Conservation (phyloP, 2,329 filamentous ascomycete genomes). For the Fusarium heterosporum region DNA sequence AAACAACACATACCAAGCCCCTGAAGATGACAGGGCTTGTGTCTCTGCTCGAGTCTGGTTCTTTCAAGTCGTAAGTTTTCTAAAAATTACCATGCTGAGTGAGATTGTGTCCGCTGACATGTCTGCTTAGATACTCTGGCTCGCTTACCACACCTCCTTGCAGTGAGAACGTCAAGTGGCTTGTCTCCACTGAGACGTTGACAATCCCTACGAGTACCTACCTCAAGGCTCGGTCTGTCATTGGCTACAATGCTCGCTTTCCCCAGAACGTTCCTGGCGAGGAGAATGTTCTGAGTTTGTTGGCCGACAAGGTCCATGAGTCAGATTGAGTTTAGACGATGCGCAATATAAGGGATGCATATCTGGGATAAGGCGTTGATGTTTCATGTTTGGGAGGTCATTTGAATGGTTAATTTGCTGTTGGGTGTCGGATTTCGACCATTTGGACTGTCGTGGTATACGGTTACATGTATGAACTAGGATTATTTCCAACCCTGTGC, state of each 20-base stretch:
- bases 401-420: conserved; percentile 11
- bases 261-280: conserved; percentile 62
- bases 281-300: conserved; percentile 46
- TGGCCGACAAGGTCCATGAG: neutral
- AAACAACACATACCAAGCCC: conserved; percentile 49
- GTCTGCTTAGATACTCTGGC: conserved; percentile 59
- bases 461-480: neutral
- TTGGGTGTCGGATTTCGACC: neutral
- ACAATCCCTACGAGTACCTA: conserved; percentile 61
- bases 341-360: accelerated
- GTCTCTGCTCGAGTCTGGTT: conserved; percentile 44
- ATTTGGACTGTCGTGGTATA: neutral
- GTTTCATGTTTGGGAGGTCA: neutral
- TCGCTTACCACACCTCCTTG: conserved; percentile 74
- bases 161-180: conserved; percentile 66
- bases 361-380: neutral
- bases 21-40: conserved; percentile 59
- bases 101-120: conserved; percentile 14
- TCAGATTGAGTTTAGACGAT: neutral
- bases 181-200: conserved; percentile 62
- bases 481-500: neutral
- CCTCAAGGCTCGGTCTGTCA: conserved; percentile 62
- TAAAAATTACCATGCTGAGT: neutral
- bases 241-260: conserved; percentile 68
- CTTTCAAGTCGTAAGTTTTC: conserved; percentile 45